Evolutionary conservation across 148 eudicot genomes (phyloP).

Genomic region (Rhododendron simsii): DNA sequence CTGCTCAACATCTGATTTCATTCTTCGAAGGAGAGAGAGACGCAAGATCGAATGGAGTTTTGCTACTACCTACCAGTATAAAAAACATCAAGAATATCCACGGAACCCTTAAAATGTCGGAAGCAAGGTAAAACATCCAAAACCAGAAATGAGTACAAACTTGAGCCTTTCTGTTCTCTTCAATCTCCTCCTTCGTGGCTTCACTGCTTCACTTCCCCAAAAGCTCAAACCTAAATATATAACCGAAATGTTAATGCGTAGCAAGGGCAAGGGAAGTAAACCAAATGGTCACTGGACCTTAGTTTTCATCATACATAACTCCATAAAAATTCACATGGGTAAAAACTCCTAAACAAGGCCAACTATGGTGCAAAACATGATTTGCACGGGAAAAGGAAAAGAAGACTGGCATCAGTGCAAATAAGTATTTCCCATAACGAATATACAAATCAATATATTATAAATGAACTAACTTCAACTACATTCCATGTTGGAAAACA

Average conservation of each 20-base stretch:
- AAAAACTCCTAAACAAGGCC: neutral
- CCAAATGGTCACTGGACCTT: neutral
- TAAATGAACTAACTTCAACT: neutral
- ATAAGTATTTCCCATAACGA: neutral
- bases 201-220: constrained; percentile 68
- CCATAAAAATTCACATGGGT: neutral
- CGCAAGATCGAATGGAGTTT: constrained; percentile 93
- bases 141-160: constrained; percentile 28
- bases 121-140: neutral
- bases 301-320: neutral
- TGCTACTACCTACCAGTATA: constrained; percentile 61
- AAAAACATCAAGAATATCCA: neutral
- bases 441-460: neutral
- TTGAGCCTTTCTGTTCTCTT: constrained; percentile 75
- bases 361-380: neutral
- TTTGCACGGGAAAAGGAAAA: too few species aligned
- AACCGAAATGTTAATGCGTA: neutral
- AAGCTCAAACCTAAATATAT: constrained; percentile 65
- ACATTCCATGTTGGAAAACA: neutral
- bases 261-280: constrained; percentile 1
- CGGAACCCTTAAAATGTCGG: neutral
- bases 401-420: neutral
- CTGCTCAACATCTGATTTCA: constrained; percentile 86
- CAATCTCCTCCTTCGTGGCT: constrained; percentile 58
- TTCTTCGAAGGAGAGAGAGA: constrained; percentile 87